A percentile compares a stretch with the other conserved stretches of the same genome.
Conservation (phyloP, 1,139 yeast genomes). For the Meyerozyma athensensis region DNA sequence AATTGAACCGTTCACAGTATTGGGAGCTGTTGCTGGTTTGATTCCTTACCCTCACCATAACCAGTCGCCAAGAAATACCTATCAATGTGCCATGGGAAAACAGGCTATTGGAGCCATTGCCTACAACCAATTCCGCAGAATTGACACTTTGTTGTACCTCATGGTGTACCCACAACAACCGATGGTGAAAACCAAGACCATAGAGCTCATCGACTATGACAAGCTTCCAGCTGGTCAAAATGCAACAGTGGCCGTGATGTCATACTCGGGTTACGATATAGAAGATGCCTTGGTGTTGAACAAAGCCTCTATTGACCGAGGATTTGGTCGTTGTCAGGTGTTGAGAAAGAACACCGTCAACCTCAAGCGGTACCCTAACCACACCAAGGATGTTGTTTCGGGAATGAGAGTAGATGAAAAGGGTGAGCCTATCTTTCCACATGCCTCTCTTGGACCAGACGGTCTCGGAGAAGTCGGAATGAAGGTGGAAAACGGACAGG, state of each 20-base stretch:
- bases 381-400: conserved; percentile 82
- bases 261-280: conserved; percentile 97
- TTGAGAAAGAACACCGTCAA: conserved; percentile 87
- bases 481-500: conserved; percentile 86
- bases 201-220: conserved; percentile 91
- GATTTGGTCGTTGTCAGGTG: conserved; percentile 98
- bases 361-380: conserved; percentile 88
- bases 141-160: conserved; percentile 85
- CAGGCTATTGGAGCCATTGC: conserved; percentile 99
- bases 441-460: conserved; percentile 83
- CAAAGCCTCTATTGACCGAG: conserved; percentile 90
- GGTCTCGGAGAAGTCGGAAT: conserved; percentile 97
- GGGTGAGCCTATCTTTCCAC: conserved; percentile 80
- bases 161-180: conserved; percentile 99
- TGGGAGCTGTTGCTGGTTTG: conserved; percentile 98
- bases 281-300: conserved; percentile 97
- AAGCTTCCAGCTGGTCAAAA: conserved; percentile 98
- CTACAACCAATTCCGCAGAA: conserved; percentile 91
- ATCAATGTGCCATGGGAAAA: conserved; percentile 99
- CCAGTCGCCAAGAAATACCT: conserved; percentile 97
- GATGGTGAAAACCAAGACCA: conserved; percentile 96
- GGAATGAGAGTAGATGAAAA: conserved; percentile 87
- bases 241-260: conserved; percentile 98
- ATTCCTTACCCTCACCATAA: conserved; percentile 99
- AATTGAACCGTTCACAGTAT: conserved; percentile 91